phyloP scores from a whole-genome alignment of 345 rosid genomes.

The Eucalyptus erythrocorys region DNA sequence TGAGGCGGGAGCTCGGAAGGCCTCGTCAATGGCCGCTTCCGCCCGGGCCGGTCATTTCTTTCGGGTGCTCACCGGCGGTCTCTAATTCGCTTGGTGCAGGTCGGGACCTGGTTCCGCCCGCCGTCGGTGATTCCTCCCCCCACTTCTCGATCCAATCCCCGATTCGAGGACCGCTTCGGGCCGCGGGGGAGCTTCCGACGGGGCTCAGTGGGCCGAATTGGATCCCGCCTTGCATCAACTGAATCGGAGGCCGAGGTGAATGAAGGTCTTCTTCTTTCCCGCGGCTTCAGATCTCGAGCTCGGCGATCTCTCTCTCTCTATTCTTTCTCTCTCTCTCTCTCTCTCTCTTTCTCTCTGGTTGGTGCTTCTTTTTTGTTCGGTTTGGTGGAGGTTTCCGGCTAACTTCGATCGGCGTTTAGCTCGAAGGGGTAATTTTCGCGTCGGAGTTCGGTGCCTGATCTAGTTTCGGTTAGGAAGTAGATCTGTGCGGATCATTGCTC shows the following conservation, averaged over 20 bases:
- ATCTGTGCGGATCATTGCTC: neutral
- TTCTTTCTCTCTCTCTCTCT: neutral
- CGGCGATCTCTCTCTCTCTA: neutral
- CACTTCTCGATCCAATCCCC: neutral
- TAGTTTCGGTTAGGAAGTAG: neutral
- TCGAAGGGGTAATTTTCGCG: neutral
- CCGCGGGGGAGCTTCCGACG: neutral
- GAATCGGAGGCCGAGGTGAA: constrained; percentile 36
- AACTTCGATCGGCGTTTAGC: neutral
- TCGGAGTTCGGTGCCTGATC: neutral
- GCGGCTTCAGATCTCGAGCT: neutral
- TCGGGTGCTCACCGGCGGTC: constrained; percentile 44
- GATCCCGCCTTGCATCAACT: constrained; percentile 69
- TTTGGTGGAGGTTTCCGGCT: neutral
- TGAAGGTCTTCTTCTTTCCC: neutral
- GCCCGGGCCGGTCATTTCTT: neutral
- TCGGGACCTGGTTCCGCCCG: constrained; percentile 70
- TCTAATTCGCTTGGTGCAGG: constrained; percentile 99
- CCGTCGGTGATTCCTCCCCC: neutral
- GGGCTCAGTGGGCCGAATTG: constrained; percentile 14
- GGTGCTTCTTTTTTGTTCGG: neutral
- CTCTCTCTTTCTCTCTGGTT: neutral
- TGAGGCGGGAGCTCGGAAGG: neutral
- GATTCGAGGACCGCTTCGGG: neutral
- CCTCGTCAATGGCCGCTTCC: neutral